These are phyloP conservation scores for Thecaphora thlaspeos DNA, from an alignment of 1,284 basidiomycete genomes.

Conservation along the genomic window DNA sequence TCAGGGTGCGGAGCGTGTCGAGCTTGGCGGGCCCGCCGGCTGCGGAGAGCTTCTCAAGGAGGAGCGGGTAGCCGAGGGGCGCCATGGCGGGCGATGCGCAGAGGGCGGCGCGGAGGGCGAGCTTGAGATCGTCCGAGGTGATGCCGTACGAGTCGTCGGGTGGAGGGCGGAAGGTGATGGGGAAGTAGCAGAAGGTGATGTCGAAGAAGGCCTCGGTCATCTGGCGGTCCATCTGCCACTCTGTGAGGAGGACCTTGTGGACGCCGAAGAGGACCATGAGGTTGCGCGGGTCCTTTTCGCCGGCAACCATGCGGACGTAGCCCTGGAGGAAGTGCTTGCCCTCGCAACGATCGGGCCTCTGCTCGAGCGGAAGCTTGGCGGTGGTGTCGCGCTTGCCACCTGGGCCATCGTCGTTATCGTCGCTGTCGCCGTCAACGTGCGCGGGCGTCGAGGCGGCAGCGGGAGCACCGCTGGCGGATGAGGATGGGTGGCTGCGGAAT, in stretches of 20 bases:
- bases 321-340: conserved; percentile 71
- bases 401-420: conserved; percentile 1
- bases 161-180: conserved; percentile 92
- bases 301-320: conserved; percentile 79
- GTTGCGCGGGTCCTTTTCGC: conserved; percentile 97
- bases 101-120: conserved; percentile 71
- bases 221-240: conserved; percentile 73
- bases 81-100: conserved; percentile 80
- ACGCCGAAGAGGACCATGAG: conserved; percentile 86
- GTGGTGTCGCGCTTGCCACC: not conserved
- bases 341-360: conserved; percentile 35
- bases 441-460: not conserved
- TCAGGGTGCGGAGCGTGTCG: conserved; percentile 49
- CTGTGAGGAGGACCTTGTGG: conserved; percentile 76
- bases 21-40: conserved; percentile 77
- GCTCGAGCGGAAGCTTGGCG: not conserved
- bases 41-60: conserved; percentile 87
- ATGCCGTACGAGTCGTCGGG: conserved; percentile 94
- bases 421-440: conserved; percentile 2
- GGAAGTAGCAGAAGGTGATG: conserved; percentile 97
- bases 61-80: conserved; percentile 77
- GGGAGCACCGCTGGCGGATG: conserved; percentile 1
- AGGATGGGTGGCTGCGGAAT: conserved; percentile 3
- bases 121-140: conserved; percentile 79
- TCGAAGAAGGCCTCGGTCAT: conserved; percentile 80